Conservation (phyloP, 1,139 yeast genomes). For the Nakaseomyces bracarensis region DNA sequence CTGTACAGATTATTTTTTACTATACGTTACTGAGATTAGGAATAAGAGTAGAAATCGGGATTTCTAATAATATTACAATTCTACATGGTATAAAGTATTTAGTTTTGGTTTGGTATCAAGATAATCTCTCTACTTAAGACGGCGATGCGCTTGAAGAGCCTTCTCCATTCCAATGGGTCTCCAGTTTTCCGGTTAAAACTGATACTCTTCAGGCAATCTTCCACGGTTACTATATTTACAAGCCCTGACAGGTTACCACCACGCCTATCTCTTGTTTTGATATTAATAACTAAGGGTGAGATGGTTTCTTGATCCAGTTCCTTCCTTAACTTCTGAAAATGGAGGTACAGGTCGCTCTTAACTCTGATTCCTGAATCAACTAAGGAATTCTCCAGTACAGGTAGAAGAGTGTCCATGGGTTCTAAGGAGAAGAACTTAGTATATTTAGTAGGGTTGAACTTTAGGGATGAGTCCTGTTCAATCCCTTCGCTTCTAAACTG, state of each 20-base stretch:
- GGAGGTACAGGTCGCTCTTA: constrained; percentile 18
- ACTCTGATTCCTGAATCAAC: constrained; percentile 21
- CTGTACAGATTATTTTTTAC: too few species aligned
- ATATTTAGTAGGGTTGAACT: constrained; percentile 25
- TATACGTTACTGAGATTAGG: background rate
- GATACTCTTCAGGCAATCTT: constrained; percentile 36
- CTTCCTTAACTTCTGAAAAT: constrained; percentile 16
- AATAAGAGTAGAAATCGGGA: background rate
- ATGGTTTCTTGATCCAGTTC: constrained; percentile 16
- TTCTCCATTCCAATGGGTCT: constrained; percentile 64
- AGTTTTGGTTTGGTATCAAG: background rate
- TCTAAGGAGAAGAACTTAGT: constrained; percentile 27
- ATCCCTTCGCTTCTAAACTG: constrained; percentile 21
- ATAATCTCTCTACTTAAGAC: constrained; percentile 42
- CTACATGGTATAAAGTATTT: background rate
- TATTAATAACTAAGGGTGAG: constrained; percentile 35
- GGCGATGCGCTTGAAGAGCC: constrained; percentile 47
- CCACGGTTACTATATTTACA: constrained; percentile 37
- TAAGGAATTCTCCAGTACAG: constrained; percentile 24
- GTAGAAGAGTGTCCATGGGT: constrained; percentile 22
- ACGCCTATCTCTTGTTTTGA: constrained; percentile 41
- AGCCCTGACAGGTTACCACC: constrained; percentile 42
- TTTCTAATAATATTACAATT: too few species aligned
- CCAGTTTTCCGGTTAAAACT: constrained; percentile 48
- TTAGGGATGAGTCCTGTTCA: constrained; percentile 10